Percentiles rank a stretch among this genome's conserved stretches.
Conservation (phyloP, 495 filamentous ascomycete species). For the Aspergillus ellipticus region DNA sequence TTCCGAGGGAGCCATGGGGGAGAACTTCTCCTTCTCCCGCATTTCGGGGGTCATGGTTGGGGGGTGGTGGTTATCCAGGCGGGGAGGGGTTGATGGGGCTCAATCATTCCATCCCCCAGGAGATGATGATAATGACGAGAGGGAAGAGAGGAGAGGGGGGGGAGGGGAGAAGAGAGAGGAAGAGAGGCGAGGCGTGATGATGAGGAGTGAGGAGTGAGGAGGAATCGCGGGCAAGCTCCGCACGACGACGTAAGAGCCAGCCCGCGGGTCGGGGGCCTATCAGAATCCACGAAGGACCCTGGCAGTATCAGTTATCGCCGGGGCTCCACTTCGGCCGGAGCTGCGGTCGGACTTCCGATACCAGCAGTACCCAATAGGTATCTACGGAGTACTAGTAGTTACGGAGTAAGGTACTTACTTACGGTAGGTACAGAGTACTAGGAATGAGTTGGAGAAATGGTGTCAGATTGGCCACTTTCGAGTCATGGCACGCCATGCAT, state of each 20-base stretch:
- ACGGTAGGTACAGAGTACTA: neutral
- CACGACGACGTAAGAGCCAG: too few species aligned
- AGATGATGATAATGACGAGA: too few species aligned
- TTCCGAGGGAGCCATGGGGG: constrained; percentile 38
- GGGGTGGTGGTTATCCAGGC: neutral
- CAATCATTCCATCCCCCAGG: neutral
- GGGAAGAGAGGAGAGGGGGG: neutral
- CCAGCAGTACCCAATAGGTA: too few species aligned
- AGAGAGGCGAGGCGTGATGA: neutral
- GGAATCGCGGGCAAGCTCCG: too few species aligned
- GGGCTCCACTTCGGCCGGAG: neutral
- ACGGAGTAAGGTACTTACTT: neutral
- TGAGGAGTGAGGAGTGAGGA: too few species aligned
- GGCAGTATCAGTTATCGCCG: neutral
- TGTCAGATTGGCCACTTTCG: neutral
- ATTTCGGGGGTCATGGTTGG: constrained; percentile 22
- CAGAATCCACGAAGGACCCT: neutral
- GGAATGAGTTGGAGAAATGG: neutral
- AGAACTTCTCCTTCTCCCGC: constrained; percentile 31
- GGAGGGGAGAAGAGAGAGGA: neutral
- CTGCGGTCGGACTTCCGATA: neutral
- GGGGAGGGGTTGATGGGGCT: neutral
- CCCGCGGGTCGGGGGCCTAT: too few species aligned
- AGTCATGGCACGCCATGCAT: neutral
- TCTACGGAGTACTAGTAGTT: too few species aligned